Evolutionary conservation across 768 basidiomycete genomes (phyloP).

Genomic region (Hysterangium stoloniferum): DNA sequence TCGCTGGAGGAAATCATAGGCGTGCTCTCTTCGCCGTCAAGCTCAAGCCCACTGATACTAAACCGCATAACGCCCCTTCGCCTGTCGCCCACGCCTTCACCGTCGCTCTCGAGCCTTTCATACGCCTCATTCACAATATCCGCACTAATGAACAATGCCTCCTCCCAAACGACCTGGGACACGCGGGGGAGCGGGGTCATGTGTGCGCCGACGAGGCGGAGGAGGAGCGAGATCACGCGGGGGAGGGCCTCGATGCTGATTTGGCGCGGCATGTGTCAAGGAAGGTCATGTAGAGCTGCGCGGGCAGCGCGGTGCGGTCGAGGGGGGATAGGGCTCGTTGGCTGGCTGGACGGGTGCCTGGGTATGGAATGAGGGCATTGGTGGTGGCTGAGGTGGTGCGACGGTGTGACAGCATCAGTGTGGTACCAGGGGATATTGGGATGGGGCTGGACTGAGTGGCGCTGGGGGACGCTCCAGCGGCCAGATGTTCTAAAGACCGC

Average conservation of each 20-base stretch:
- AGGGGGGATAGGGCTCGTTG: background rate
- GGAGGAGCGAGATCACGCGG: conserved; percentile 62
- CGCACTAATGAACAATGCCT: conserved; percentile 60
- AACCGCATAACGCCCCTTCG: conserved; percentile 23
- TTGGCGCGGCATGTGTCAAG: conserved; percentile 54
- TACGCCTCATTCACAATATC: conserved; percentile 68
- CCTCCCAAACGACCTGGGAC: conserved; percentile 49
- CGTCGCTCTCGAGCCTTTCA: no score
- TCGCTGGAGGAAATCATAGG: conserved; percentile 29
- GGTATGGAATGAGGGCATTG: conserved; percentile 29
- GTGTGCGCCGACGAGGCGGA: conserved; percentile 59
- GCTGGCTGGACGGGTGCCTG: conserved; percentile 23
- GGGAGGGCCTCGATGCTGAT: conserved; percentile 46
- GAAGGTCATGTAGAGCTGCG: conserved; percentile 55
- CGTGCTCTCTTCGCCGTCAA: no score
- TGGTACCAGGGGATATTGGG: no score
- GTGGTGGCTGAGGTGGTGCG: no score
- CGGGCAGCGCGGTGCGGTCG: conserved; percentile 32
- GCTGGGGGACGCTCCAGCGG: conserved; percentile 25
- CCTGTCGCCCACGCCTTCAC: conserved; percentile 38
- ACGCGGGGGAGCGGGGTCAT: conserved; percentile 62
- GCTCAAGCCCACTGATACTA: no score
- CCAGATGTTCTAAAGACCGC: conserved; percentile 39
- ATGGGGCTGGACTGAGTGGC: conserved; percentile 47
- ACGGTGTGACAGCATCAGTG: no score